Conservation (phyloP, 495 filamentous ascomycete genomes). For the Parachaetomium inaequale region DNA sequence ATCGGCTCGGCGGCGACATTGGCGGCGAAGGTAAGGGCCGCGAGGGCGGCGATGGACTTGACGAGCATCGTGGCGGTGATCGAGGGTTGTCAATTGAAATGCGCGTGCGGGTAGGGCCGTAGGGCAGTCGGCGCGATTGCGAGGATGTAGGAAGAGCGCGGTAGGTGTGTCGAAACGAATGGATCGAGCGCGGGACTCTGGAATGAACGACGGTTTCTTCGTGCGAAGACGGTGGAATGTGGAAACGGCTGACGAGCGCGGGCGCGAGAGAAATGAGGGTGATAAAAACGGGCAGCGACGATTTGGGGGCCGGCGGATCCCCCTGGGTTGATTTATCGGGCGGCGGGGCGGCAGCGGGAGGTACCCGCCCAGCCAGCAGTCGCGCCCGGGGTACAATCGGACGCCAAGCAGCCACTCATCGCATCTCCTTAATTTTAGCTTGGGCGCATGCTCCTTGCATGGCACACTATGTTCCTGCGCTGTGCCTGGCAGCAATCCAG, state of each 20-base stretch:
- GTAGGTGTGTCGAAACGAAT: conserved; percentile 32
- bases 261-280: conserved; percentile 24
- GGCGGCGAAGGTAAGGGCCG: conserved; percentile 40
- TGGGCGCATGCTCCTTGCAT: conserved; percentile 18
- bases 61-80: conserved; percentile 37
- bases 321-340: conserved; percentile 6
- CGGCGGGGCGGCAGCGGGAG: conserved; percentile 6
- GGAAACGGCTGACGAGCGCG: conserved; percentile 1
- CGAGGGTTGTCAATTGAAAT: not conserved
- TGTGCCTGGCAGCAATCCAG: conserved; percentile 5
- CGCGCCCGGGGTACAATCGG: conserved; percentile 20
- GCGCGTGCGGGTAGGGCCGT: not conserved
- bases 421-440: conserved; percentile 36
- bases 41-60: conserved; percentile 37
- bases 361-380: conserved; percentile 19
- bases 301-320: conserved; percentile 15
- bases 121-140: conserved; percentile 5
- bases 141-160: not conserved
- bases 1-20: conserved; percentile 38
- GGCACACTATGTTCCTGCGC: conserved; percentile 24
- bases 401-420: conserved; percentile 16
- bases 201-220: conserved; percentile 31
- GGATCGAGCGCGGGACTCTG: conserved; percentile 34
- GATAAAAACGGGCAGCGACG: conserved; percentile 18
- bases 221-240: conserved; percentile 20